These are phyloP conservation scores for Hypericum perforatum DNA, from an alignment of 345 rosid species.

Conservation along the genomic window DNA sequence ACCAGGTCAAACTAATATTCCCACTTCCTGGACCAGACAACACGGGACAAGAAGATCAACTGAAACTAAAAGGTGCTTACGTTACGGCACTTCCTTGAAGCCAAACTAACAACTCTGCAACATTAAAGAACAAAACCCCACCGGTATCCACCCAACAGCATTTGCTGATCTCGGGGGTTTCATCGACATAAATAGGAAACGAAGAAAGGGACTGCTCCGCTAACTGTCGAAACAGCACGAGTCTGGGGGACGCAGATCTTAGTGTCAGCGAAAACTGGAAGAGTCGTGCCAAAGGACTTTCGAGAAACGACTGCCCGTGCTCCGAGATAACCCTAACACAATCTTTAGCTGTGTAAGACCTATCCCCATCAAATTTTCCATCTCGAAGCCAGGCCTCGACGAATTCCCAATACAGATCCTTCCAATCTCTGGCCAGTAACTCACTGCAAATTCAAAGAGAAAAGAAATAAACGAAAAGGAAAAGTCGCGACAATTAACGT, in stretches of 20 bases:
- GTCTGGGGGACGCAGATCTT: conserved; percentile 83
- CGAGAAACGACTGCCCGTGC: conserved; percentile 39
- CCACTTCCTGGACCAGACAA: background rate
- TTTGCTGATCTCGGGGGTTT: conserved; percentile 42
- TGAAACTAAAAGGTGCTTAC: conserved; percentile 32
- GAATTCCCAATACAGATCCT: conserved; percentile 80
- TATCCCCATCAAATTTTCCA: conserved; percentile 30
- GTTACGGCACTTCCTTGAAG: conserved; percentile 29
- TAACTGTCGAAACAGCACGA: conserved; percentile 79
- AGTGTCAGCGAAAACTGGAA: conserved; percentile 72
- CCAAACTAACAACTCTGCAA: conserved; percentile 55
- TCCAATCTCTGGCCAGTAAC: conserved; percentile 71
- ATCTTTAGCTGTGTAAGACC: conserved; percentile 60
- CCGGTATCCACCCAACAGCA: conserved; percentile 99
- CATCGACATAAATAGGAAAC: conserved; percentile 56
- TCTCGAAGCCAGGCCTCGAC: conserved; percentile 56
- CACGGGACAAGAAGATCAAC: conserved; percentile 3
- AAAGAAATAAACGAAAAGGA: background rate
- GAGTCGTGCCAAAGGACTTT: conserved; percentile 51
- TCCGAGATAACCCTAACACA: conserved; percentile 54
- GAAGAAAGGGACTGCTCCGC: conserved; percentile 97
- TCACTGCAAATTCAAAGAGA: conserved; percentile 35
- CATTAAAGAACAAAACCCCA: conserved; percentile 59
- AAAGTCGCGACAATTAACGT: background rate
- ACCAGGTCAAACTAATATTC: conserved; percentile 12